phyloP scores from a whole-genome alignment of 768 basidiomycete genomes.

The Xerocomellus intermedius region DNA sequence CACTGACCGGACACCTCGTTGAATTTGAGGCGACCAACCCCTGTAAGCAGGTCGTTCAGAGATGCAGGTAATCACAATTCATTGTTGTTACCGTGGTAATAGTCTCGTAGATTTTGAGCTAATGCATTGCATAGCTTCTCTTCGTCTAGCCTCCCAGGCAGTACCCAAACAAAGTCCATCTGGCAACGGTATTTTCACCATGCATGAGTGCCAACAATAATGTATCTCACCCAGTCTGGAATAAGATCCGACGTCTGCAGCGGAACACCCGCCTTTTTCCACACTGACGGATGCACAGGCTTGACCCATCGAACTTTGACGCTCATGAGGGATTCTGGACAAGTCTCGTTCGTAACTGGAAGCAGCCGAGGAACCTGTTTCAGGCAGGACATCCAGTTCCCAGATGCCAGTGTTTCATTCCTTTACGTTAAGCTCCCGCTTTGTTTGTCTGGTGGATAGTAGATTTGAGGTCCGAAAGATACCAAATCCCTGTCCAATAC shows the following conservation, averaged over 20 bases:
- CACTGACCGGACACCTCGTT: background rate
- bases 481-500: no score
- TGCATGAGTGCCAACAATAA: no score
- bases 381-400: background rate
- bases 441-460: no score
- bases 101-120: background rate
- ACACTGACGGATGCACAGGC: background rate
- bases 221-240: background rate
- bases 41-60: background rate
- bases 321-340: background rate
- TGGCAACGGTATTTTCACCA: background rate
- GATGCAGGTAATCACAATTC: background rate
- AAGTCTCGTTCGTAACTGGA: background rate
- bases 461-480: background rate
- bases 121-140: background rate
- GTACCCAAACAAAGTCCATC: constrained; percentile 9
- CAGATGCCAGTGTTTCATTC: no score
- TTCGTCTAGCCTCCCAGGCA: background rate
- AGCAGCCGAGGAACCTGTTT: background rate
- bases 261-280: background rate
- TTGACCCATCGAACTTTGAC: background rate
- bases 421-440: no score
- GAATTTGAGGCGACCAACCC: background rate
- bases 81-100: background rate
- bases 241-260: constrained; percentile 2